Evolutionary conservation across 192 early-diverging fungal genomes (phyloP).

Genomic region (Allomyces macrogynus): DNA sequence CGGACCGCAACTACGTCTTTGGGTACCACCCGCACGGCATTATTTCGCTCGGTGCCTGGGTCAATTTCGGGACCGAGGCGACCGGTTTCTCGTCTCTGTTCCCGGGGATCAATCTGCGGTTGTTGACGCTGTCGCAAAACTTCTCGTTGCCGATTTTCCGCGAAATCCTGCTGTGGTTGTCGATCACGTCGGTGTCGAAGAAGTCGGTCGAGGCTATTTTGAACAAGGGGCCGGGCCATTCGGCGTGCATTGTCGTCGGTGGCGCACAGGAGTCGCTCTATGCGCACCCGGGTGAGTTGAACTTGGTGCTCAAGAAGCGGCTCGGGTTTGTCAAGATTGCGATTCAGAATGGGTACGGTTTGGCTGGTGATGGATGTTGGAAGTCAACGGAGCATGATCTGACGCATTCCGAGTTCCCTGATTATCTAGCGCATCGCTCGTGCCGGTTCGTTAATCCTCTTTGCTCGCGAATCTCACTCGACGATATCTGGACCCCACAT

Average conservation of each 20-base stretch:
- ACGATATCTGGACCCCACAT: too few relatives aligned
- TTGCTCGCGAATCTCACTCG: too few relatives aligned
- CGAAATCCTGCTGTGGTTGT: slow-evolving; percentile 58
- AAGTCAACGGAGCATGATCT: neutral
- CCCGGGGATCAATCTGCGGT: slow-evolving; percentile 54
- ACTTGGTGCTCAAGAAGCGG: slow-evolving; percentile 56
- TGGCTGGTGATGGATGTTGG: neutral
- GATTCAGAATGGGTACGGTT: slow-evolving; percentile 40
- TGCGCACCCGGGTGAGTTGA: slow-evolving; percentile 37
- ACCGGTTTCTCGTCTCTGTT: slow-evolving; percentile 47
- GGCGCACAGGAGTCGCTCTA: slow-evolving; percentile 68
- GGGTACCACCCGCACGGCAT: slow-evolving; percentile 88
- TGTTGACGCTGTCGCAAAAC: slow-evolving; percentile 64
- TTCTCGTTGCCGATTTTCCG: slow-evolving; percentile 74
- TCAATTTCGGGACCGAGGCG: slow-evolving; percentile 66
- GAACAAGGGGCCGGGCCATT: slow-evolving; percentile 39
- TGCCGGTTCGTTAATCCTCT: slow-evolving; percentile 26
- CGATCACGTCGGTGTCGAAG: slow-evolving; percentile 53
- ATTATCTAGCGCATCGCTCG: slow-evolving; percentile 35
- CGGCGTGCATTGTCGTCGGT: slow-evolving; percentile 70
- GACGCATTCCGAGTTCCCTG: neutral
- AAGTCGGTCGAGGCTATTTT: slow-evolving; percentile 62
- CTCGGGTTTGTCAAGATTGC: slow-evolving; percentile 83
- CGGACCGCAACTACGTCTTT: slow-evolving; percentile 70
- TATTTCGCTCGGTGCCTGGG: slow-evolving; percentile 63